Evolutionary conservation across 352 stramenopile species (phyloP).

Genomic region (Thalassiosira livingstoniorum): DNA sequence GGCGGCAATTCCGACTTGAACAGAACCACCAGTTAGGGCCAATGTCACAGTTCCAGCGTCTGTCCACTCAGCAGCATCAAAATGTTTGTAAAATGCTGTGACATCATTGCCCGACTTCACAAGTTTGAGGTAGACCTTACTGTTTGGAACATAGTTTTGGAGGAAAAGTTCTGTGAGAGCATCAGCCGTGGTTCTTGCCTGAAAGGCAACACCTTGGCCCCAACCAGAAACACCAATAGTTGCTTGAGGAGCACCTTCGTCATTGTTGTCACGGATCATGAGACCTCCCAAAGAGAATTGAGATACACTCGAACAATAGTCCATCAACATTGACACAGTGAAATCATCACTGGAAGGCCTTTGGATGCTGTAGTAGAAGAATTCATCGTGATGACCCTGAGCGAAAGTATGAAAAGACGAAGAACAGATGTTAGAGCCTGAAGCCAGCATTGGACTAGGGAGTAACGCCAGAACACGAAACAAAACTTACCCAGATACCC

Average conservation of each 20-base stretch:
- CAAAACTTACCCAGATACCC: constrained; percentile 27
- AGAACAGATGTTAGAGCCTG: too few species aligned
- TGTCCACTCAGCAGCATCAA: not conserved
- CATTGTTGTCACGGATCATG: constrained; percentile 35
- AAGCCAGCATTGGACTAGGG: not conserved
- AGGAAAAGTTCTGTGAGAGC: constrained; percentile 2
- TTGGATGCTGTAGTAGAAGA: constrained; percentile 25
- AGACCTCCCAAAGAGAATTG: constrained; percentile 16
- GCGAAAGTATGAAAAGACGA: too few species aligned
- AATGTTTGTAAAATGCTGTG: constrained; percentile 27
- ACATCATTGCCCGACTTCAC: constrained; percentile 5
- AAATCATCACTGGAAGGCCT: not conserved
- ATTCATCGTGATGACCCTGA: constrained; percentile 32
- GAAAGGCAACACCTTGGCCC: not conserved
- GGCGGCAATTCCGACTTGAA: constrained; percentile 7
- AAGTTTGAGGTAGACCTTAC: constrained; percentile 35
- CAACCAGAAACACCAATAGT: constrained; percentile 5
- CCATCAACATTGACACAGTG: constrained; percentile 11
- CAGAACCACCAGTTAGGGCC: not conserved
- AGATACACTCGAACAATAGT: not conserved
- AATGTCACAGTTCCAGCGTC: not conserved
- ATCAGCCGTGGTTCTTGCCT: constrained; percentile 2
- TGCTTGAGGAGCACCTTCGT: constrained; percentile 9
- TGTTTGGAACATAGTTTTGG: constrained; percentile 5
- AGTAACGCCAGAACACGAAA: not conserved